phyloP scores from a whole-genome alignment of 2,329 filamentous ascomycete genomes.

The Hypomyces perniciosus region DNA sequence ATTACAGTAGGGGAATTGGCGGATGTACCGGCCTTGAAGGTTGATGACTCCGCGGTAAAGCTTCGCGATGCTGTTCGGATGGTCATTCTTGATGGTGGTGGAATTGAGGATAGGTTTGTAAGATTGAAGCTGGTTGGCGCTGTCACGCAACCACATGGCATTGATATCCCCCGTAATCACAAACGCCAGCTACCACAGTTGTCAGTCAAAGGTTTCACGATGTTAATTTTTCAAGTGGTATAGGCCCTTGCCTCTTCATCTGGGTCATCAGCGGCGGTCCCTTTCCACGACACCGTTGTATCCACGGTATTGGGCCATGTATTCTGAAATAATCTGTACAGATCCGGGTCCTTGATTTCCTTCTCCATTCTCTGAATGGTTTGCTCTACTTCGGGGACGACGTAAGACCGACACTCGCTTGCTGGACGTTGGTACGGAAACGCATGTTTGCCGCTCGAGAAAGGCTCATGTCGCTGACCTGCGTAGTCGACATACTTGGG shows the following conservation, averaged over 20 bases:
- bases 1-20: conserved; percentile 77
- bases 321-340: conserved; percentile 66
- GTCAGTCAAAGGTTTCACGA: too few species aligned
- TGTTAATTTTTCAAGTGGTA: too few species aligned
- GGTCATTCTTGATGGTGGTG: conserved; percentile 41
- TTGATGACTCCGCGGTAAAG: conserved; percentile 72
- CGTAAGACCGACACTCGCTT: conserved; percentile 73
- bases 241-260: conserved; percentile 47
- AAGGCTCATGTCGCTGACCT: conserved; percentile 53
- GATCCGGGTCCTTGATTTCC: conserved; percentile 68
- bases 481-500: conserved; percentile 32
- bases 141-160: conserved; percentile 90
- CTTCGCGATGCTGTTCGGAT: conserved; percentile 47
- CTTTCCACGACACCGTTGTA: conserved; percentile 65
- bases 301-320: conserved; percentile 70
- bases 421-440: conserved; percentile 77
- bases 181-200: conserved; percentile 54
- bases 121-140: conserved; percentile 70
- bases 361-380: conserved; percentile 63
- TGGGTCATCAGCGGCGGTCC: conserved; percentile 48
- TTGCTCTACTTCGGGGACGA: conserved; percentile 68
- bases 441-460: conserved; percentile 67
- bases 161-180: conserved; percentile 85
- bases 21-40: conserved; percentile 65
- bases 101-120: conserved; percentile 60